Percentiles rank a stretch among this genome's conserved stretches.
Conservation (phyloP, 2,329 filamentous ascomycete genomes). For the Stagonosporopsis rhizophila region DNA sequence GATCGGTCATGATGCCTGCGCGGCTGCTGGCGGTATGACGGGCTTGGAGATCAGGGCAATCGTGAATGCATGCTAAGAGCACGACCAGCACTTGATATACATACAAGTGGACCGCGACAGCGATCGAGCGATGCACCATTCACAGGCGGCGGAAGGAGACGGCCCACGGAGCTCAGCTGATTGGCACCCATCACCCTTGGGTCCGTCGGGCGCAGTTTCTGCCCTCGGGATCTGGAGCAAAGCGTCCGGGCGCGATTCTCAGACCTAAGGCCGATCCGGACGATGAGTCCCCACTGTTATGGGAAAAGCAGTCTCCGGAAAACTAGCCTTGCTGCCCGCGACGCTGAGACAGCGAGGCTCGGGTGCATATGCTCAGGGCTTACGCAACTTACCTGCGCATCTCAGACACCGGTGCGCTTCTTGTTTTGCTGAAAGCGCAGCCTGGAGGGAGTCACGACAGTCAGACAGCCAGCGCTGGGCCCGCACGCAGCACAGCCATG, state of each 20-base stretch:
- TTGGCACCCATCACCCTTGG: conserved; percentile 5
- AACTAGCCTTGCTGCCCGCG: background rate
- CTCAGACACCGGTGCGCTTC: conserved; percentile 11
- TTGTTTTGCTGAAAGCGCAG: background rate
- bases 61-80: background rate
- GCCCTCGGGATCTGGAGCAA: conserved; percentile 3
- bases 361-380: conserved; percentile 3
- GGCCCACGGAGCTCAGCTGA: conserved; percentile 2
- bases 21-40: conserved; percentile 21
- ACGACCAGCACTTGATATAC: conserved; percentile 15
- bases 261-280: conserved; percentile 6
- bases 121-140: conserved; percentile 16
- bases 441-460: background rate
- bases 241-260: conserved; percentile 5
- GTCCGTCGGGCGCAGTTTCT: conserved; percentile 5
- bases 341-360: conserved; percentile 2
- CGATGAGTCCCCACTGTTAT: conserved; percentile 2
- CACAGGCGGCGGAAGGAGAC: background rate
- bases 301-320: background rate
- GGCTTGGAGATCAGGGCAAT: conserved; percentile 13
- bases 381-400: conserved; percentile 5
- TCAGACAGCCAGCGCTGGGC: conserved; percentile 2
- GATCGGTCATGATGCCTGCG: conserved; percentile 19
- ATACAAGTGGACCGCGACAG: background rate
- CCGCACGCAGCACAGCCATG: background rate